Evolutionary conservation across 2,329 filamentous ascomycete species (phyloP).

Genomic region (Coniochaeta pulveracea): DNA sequence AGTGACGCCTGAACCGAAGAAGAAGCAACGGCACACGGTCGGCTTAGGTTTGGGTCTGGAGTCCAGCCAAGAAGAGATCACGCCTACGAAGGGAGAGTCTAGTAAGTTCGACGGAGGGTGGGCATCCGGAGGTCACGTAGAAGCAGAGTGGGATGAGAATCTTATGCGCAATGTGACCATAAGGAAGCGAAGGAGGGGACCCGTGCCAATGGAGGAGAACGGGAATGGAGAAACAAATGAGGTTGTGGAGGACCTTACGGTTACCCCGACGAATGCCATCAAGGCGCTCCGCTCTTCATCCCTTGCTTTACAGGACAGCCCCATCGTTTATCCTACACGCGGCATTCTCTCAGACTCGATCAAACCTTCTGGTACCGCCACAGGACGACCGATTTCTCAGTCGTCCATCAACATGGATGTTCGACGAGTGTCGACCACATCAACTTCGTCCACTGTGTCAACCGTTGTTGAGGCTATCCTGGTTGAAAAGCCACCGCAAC

Average conservation of each 20-base stretch:
- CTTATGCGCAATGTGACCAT: slow-evolving; percentile 41
- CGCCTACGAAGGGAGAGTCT: slow-evolving; percentile 36
- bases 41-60: slow-evolving; percentile 32
- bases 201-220: slow-evolving; percentile 11
- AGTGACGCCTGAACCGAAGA: slow-evolving; percentile 18
- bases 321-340: slow-evolving; percentile 25
- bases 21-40: slow-evolving; percentile 23
- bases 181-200: slow-evolving; percentile 30
- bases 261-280: slow-evolving; percentile 39
- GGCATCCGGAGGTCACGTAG: slow-evolving; percentile 34
- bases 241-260: slow-evolving; percentile 33
- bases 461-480: slow-evolving; percentile 47
- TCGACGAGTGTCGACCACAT: slow-evolving; percentile 40
- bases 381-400: slow-evolving; percentile 24
- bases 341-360: slow-evolving; percentile 16
- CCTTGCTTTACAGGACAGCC: slow-evolving; percentile 25
- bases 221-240: slow-evolving; percentile 20
- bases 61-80: slow-evolving; percentile 26
- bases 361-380: slow-evolving; percentile 10
- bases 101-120: slow-evolving; percentile 49
- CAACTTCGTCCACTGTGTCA: slow-evolving; percentile 40
- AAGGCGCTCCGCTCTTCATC: slow-evolving; percentile 35
- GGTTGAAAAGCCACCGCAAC: slow-evolving; percentile 35
- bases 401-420: slow-evolving; percentile 29
- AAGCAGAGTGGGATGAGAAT: slow-evolving; percentile 44